Evolutionary conservation across 495 filamentous ascomycete species (phyloP).

Genomic region (Aspergillus hancockii): DNA sequence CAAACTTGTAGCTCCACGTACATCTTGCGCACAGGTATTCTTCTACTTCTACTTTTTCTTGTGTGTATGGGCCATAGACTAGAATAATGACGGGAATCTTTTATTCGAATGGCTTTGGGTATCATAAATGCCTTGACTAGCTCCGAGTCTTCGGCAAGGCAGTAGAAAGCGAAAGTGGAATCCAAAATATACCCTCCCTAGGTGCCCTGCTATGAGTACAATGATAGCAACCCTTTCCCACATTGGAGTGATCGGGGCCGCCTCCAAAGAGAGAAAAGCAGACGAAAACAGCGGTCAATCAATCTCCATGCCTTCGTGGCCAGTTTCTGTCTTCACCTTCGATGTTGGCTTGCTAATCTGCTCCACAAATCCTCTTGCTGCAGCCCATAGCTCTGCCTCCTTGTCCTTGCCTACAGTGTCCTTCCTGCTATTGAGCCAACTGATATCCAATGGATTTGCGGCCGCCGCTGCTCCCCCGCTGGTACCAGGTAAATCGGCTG

Average conservation of each 20-base stretch:
- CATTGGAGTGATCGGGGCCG: not conserved
- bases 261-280: not conserved
- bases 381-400: conserved; percentile 75
- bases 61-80: not conserved
- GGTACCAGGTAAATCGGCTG: conserved; percentile 28
- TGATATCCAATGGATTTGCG: conserved; percentile 64
- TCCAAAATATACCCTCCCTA: not conserved
- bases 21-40: not conserved
- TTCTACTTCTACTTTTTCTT: not conserved
- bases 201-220: not conserved
- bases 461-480: conserved; percentile 23
- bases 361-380: conserved; percentile 54
- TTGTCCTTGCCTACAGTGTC: conserved; percentile 74
- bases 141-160: not conserved
- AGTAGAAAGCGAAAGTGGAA: not conserved
- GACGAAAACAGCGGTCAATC: conserved; percentile 24
- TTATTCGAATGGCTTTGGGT: conserved; percentile 26
- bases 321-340: conserved; percentile 14
- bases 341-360: conserved; percentile 21
- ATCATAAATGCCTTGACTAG: conserved; percentile 29
- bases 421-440: conserved; percentile 80
- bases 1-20: not conserved
- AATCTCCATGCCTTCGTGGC: conserved; percentile 36
- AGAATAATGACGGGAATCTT: not conserved
- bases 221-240: not conserved